These are phyloP conservation scores for Fagopyrum homotropicum DNA, from an alignment of 148 eudicot species.

Conservation along the genomic window DNA sequence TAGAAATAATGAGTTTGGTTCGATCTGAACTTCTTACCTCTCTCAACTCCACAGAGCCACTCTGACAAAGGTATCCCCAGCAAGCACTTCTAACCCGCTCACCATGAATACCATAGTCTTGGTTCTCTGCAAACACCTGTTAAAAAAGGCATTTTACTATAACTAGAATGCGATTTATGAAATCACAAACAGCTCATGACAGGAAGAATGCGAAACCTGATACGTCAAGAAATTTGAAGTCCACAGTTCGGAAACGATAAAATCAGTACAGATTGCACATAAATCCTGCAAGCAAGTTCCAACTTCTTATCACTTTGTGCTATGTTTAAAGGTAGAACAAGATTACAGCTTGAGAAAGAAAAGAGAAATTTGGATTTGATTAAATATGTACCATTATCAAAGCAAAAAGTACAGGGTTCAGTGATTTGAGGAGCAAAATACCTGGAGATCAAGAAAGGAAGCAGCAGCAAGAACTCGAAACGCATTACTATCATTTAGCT, in stretches of 20 bases:
- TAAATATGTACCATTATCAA: neutral
- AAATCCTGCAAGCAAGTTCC: slow-evolving; percentile 62
- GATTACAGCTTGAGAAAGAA: neutral
- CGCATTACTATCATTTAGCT: slow-evolving; percentile 87
- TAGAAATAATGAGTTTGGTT: neutral
- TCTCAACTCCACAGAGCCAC: slow-evolving; percentile 90
- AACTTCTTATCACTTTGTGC: neutral
- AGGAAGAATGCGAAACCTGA: slow-evolving; percentile 53
- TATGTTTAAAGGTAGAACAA: slow-evolving; percentile 12
- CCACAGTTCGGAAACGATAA: slow-evolving; percentile 93
- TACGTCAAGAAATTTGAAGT: slow-evolving; percentile 92
- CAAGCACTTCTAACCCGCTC: slow-evolving; percentile 98
- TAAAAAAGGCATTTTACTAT: slow-evolving; percentile 5
- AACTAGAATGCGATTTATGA: neutral
- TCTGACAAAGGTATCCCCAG: slow-evolving; percentile 99
- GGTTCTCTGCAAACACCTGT: slow-evolving; percentile 92
- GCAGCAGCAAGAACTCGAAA: slow-evolving; percentile 98
- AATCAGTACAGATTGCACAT: slow-evolving; percentile 94
- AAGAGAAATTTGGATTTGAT: neutral
- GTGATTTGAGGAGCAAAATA: slow-evolving; percentile 20
- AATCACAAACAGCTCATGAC: slow-evolving; percentile 7
- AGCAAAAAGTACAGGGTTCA: neutral
- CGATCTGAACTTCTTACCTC: slow-evolving; percentile 43
- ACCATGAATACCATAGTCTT: slow-evolving; percentile 94
- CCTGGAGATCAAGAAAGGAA: slow-evolving; percentile 99